Base-by-base conservation (phyloP, 495 filamentous ascomycete species). In the Trichoderma gamsii region DNA sequence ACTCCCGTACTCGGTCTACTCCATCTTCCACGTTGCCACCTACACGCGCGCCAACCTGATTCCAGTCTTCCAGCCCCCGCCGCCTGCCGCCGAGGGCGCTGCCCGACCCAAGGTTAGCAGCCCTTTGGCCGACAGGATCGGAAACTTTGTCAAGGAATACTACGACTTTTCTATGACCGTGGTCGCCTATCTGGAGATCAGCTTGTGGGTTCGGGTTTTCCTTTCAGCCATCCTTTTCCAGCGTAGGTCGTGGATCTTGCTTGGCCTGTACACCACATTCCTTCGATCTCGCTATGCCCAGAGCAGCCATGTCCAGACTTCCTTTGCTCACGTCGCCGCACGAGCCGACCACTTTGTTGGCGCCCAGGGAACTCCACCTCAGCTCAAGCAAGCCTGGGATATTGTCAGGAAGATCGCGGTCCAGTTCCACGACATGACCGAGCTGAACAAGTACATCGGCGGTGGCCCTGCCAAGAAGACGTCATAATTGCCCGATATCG, bases 11-110 rank as follows among this genome's bases (percentile, higher is more conserved):
- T 89, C 89, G 70, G 92, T 99, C 75, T 99, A 99, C 84, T 97
- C 93, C 70, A 81, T 97, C 79, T 99, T 99, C 88, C 95, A 99
- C 80, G 92, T 98, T 69, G 88, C 92, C 35, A 97, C 95, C 35
- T 91, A 92, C 76, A 84, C 87, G 67, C 88, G 89, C 71, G 81
- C 83, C 69, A 92, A 88, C 77, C 76, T 92, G 63, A 86, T 92
- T 70, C 88, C 89, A 52, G 88, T 86, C 66, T 66, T 91, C 66
- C 72, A 79, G 32, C 80, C 85, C n/a, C 78, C 78, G 52, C 75
- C 79, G 68, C 76, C 84, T 16, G 63, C 77, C 6, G 74, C 80
- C 12, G 83, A 80, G 43, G 78, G 85, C 41, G 85, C 87, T 65
- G 86, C 89, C n/a, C 75, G 79, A 65, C 85, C 87, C 65, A 81